Evolutionary conservation across 495 filamentous ascomycete species (phyloP).

Genomic region (Tuber magnatum): DNA sequence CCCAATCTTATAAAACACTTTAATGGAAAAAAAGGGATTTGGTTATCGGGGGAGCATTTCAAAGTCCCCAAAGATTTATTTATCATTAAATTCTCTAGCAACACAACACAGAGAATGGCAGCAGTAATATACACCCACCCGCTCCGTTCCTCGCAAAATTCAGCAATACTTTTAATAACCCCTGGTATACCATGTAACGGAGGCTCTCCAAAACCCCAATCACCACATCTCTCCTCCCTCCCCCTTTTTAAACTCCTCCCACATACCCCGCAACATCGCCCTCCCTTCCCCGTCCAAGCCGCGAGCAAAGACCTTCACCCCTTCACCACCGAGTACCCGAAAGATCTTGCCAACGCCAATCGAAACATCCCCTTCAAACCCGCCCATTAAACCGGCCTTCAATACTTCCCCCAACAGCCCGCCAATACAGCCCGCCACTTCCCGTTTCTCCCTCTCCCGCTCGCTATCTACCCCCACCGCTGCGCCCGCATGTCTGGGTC

Average conservation of each 20-base stretch:
- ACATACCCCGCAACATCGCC: constrained; percentile 35
- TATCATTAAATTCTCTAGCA: background rate
- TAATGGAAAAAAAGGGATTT: background rate
- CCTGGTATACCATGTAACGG: background rate
- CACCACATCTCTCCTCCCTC: constrained; percentile 11
- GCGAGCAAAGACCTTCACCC: constrained; percentile 30
- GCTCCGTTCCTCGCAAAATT: background rate
- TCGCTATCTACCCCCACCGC: constrained; percentile 18
- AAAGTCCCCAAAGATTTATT: background rate
- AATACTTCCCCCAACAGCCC: constrained; percentile 29
- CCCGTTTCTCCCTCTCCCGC: constrained; percentile 30
- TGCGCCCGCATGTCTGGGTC: constrained; percentile 7
- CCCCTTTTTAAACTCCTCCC: constrained; percentile 32
- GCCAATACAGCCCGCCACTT: constrained; percentile 28
- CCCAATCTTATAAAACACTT: background rate
- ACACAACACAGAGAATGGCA: background rate
- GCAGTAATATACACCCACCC: background rate
- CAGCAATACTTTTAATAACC: background rate
- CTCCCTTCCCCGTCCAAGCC: constrained; percentile 34
- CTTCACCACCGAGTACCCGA: constrained; percentile 29
- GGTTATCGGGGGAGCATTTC: background rate
- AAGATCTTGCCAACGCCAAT: constrained; percentile 25
- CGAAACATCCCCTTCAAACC: constrained; percentile 32
- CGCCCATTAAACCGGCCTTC: constrained; percentile 27
- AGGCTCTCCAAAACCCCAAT: background rate